phyloP scores from a whole-genome alignment of 140 eudicot genomes.

The Cichorium intybus region DNA sequence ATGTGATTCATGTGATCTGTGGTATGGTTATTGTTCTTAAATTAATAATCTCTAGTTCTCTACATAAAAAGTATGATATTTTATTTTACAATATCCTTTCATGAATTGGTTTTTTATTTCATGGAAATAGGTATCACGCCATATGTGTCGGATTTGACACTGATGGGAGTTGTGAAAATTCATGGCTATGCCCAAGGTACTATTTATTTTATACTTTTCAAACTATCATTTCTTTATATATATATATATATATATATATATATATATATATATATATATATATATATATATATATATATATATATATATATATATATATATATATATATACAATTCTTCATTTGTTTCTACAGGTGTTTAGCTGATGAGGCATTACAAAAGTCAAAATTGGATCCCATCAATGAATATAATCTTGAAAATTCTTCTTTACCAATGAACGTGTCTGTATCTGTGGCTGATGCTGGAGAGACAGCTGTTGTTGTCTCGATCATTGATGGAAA shows the following conservation, averaged over 20 bases:
- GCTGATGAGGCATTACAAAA: constrained; percentile 35
- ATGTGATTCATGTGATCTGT: constrained; percentile 94
- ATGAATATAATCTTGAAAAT: constrained; percentile 26
- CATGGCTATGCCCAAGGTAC: constrained; percentile 97
- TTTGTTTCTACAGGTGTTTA: constrained; percentile 53
- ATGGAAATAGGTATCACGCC: constrained; percentile 83
- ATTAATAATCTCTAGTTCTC: neutral
- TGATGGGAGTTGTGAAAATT: constrained; percentile 69
- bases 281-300: neutral
- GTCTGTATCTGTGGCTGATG: constrained; percentile 79
- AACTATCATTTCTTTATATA: constrained; percentile 14
- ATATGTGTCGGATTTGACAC: constrained; percentile 97
- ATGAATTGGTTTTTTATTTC: constrained; percentile 16
- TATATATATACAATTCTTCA: neutral
- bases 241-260: neutral
- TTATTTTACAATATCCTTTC: constrained; percentile 4
- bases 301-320: constrained; percentile 4
- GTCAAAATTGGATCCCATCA: constrained; percentile 36
- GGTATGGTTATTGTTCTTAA: constrained; percentile 44
- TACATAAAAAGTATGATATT: neutral
- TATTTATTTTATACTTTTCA: neutral
- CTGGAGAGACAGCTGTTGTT: constrained; percentile 93
- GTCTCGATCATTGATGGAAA: constrained; percentile 63
- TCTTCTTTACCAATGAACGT: constrained; percentile 58
- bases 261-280: constrained; percentile 2